Conservation (phyloP, 805 yeast species). For the Lipomyces japonicus region DNA sequence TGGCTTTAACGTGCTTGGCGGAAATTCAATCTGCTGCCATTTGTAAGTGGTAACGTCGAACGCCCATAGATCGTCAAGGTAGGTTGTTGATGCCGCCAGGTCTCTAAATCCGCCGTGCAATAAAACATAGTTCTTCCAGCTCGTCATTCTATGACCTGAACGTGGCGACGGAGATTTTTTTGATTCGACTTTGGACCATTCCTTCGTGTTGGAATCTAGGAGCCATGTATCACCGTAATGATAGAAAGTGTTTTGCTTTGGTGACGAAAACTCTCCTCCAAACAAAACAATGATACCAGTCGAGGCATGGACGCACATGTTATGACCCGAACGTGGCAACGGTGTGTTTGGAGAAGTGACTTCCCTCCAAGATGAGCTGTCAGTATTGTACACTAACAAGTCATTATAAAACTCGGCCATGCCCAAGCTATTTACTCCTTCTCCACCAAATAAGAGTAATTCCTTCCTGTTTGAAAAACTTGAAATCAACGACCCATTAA, state of each 20-base stretch:
- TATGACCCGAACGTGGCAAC: constrained; percentile 87
- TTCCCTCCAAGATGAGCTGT: constrained; percentile 76
- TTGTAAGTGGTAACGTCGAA: constrained; percentile 85
- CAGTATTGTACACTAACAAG: constrained; percentile 65
- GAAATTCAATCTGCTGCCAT: constrained; percentile 87
- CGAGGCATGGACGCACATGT: constrained; percentile 88
- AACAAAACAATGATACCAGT: constrained; percentile 73
- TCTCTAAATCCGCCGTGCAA: constrained; percentile 93
- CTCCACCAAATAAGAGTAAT: constrained; percentile 87
- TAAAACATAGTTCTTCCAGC: constrained; percentile 86
- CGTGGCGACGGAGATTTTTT: constrained; percentile 72
- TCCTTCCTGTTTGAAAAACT: constrained; percentile 67
- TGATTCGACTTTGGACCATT: constrained; percentile 83
- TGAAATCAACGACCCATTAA: constrained; percentile 71
- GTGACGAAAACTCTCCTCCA: constrained; percentile 97
- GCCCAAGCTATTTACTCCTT: constrained; percentile 49
- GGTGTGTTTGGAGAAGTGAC: constrained; percentile 82
- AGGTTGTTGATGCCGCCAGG: constrained; percentile 76
- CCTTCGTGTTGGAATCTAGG: constrained; percentile 74
- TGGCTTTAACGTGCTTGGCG: constrained; percentile 73
- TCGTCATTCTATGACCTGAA: constrained; percentile 86
- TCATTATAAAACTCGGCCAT: constrained; percentile 76
- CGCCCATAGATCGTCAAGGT: constrained; percentile 83
- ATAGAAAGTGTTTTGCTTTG: constrained; percentile 91
- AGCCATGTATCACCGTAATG: constrained; percentile 97